phyloP scores from a whole-genome alignment of 805 yeast genomes.

The Metschnikowia kofuensis region DNA sequence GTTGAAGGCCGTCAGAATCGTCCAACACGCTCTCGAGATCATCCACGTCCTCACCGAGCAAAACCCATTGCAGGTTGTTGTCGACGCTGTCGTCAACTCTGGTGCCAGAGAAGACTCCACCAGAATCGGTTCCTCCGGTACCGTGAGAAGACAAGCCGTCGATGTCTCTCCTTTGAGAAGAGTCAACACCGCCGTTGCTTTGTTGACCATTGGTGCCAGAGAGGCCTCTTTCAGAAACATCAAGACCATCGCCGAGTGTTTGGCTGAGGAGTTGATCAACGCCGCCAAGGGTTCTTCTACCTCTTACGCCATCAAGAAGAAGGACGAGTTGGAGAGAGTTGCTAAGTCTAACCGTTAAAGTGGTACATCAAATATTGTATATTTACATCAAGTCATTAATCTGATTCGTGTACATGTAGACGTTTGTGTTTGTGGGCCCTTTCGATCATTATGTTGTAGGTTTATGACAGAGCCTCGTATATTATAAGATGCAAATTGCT shows the following conservation, averaged over 20 bases:
- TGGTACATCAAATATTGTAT: constrained; percentile 21
- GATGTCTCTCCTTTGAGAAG: constrained; percentile 99
- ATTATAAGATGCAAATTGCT: no score
- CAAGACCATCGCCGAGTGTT: constrained; percentile 99
- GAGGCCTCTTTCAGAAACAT: constrained; percentile 99
- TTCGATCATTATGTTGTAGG: not conserved
- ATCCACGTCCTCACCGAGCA: constrained; percentile 95
- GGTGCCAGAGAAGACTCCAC: constrained; percentile 99
- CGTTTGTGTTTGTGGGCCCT: not conserved
- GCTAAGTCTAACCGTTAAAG: constrained; percentile 99
- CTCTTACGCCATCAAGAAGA: constrained; percentile 99
- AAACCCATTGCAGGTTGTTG: constrained; percentile 99
- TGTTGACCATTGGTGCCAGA: constrained; percentile 99
- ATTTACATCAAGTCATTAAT: constrained; percentile 23
- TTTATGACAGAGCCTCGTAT: not conserved
- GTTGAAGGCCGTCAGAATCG: constrained; percentile 99
- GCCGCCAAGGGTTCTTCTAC: constrained; percentile 99
- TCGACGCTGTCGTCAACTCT: constrained; percentile 99
- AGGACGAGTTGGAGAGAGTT: constrained; percentile 99
- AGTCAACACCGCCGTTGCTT: constrained; percentile 98
- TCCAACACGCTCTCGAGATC: constrained; percentile 98
- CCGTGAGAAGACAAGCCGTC: constrained; percentile 99
- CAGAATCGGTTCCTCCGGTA: constrained; percentile 99
- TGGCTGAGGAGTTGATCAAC: constrained; percentile 99
- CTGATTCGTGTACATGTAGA: not conserved